Conservation (phyloP, 768 basidiomycete genomes). For the Nevesoporus exiguus region DNA sequence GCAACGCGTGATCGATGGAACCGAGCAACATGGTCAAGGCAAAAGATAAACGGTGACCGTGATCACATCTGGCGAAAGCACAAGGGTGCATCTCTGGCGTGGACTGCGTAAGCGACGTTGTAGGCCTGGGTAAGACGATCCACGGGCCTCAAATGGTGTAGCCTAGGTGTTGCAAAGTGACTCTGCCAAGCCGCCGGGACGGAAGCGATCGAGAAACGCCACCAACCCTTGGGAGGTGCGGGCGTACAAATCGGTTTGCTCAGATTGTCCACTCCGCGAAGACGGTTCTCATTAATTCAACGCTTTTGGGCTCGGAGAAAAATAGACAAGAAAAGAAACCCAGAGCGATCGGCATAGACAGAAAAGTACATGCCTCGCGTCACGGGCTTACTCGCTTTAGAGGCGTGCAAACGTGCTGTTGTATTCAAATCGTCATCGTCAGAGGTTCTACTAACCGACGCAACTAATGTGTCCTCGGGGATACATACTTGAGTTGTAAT, state of each 20-base stretch:
- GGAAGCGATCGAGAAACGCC: conserved; percentile 6
- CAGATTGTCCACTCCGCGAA: conserved; percentile 24
- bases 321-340: conserved; percentile 1
- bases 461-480: conserved; percentile 13
- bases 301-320: neutral
- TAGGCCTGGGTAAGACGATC: too few species aligned
- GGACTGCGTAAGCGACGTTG: too few species aligned
- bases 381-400: neutral
- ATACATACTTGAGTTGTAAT: conserved; percentile 22
- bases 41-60: too few species aligned
- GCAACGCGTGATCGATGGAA: neutral
- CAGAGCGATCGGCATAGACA: conserved; percentile 1
- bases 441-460: conserved; percentile 6
- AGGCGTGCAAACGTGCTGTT: neutral
- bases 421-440: neutral
- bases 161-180: too few species aligned
- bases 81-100: too few species aligned
- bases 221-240: neutral
- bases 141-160: too few species aligned
- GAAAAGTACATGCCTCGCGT: conserved; percentile 2
- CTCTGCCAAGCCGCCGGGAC: conserved; percentile 4
- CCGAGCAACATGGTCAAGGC: too few species aligned
- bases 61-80: too few species aligned
- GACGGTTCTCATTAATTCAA: conserved; percentile 7
- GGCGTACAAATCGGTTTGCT: conserved; percentile 4